Evolutionary conservation across 129 eudicot genomes (phyloP).

Genomic region (Deinandra increscens): DNA sequence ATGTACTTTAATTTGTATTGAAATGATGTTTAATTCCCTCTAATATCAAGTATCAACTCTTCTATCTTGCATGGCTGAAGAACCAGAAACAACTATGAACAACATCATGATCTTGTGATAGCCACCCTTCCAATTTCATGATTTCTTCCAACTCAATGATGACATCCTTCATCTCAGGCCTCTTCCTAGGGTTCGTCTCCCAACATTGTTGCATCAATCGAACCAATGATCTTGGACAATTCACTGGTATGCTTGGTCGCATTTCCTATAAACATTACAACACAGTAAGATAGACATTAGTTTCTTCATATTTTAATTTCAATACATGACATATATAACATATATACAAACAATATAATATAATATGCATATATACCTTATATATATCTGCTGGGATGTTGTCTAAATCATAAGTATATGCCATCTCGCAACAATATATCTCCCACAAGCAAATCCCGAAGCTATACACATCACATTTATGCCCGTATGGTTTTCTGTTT

Average conservation of each 20-base stretch:
- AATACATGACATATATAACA: background rate
- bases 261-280: constrained; percentile 25
- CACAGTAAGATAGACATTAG: too few relatives aligned
- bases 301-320: background rate
- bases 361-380: constrained; percentile 22
- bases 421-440: constrained; percentile 45
- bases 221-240: constrained; percentile 40
- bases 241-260: constrained; percentile 37
- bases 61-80: background rate
- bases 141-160: constrained; percentile 29
- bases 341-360: background rate
- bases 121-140: constrained; percentile 33
- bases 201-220: constrained; percentile 41
- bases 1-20: too few relatives aligned
- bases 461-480: constrained; percentile 46
- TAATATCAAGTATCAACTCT: too few relatives aligned
- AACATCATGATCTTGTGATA: constrained; percentile 12
- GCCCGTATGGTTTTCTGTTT: constrained; percentile 28
- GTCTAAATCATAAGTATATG: constrained; percentile 34
- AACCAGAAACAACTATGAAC: constrained; percentile 25
- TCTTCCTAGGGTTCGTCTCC: constrained; percentile 34
- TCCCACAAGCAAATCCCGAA: constrained; percentile 58
- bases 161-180: constrained; percentile 50
- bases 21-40: too few relatives aligned
- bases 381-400: constrained; percentile 31